Base-by-base conservation (phyloP, 108 stramenopile species). In the Aurantiochytrium sp. region DNA sequence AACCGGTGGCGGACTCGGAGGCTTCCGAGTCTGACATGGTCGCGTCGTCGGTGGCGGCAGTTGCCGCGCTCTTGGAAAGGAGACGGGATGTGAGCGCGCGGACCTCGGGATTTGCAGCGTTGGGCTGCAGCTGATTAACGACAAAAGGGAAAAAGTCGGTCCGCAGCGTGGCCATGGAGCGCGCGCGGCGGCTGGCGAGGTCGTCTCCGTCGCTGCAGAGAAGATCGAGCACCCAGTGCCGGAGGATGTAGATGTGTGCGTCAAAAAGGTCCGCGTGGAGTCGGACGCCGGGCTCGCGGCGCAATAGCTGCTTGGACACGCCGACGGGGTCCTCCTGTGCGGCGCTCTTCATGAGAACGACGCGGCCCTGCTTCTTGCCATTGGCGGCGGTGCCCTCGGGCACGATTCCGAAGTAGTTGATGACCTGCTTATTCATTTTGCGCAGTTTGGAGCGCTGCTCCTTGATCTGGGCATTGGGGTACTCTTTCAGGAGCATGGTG, bases 91-190 rank as follows among this genome's bases (percentile, higher is more conserved):
- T 81, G 24, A 81, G 39, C 73, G n/a, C 45, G 42, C 39, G 45
- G 0, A 48, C 73, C 24, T 81, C 45, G 32, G 39, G 42, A 48
- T 48, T 48, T 6, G 45, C 73, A n/a, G 73, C 73, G 12, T 48
- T 48, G n/a, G 73, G 73, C 45, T 81, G 73, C 6, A 81, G 73
- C 73, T 81, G 73, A 24, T 81, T 81, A 12, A 81, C 24, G 27
- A 81, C 73, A 30, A 81, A 81, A 81, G 73, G 73, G 2, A 81
- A 48, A 81, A 81, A 81, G 42, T 81, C 73, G 6, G 73, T 81
- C 21, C 73, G 73, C n/a, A 81, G 17, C 6, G 39, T 81, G 24
- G 39, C 42, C 73, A 81, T 41, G 45, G 42, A 41, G 24, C 73
- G 50, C 6, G 45, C 45, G 30, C 45, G 42, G 21, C 45, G 42